These are phyloP conservation scores for Russula ochroleuca DNA, from an alignment of 768 basidiomycete genomes.

Conservation along the genomic window DNA sequence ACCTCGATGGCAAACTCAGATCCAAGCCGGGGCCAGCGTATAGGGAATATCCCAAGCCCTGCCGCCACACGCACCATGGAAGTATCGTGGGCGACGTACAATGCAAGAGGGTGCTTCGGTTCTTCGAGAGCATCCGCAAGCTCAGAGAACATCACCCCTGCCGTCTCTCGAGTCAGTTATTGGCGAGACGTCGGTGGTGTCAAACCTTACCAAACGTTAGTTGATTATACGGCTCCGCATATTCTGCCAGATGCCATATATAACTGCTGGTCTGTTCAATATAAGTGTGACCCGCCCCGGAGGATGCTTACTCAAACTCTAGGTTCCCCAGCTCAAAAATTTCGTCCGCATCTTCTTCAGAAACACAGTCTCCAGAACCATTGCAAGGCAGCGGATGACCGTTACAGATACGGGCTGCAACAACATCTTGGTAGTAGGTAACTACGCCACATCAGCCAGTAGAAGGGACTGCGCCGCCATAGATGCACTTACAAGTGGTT, in stretches of 20 bases:
- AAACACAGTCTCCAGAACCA: slow-evolving; percentile 40
- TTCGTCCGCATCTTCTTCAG: slow-evolving; percentile 36
- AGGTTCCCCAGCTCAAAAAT: slow-evolving; percentile 37
- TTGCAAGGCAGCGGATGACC: slow-evolving; percentile 45
- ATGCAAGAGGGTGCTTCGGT: slow-evolving; percentile 36
- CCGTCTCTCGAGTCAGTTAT: neutral
- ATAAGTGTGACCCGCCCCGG: neutral
- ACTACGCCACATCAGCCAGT: slow-evolving; percentile 29
- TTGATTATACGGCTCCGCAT: slow-evolving; percentile 41
- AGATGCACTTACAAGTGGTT: slow-evolving; percentile 40
- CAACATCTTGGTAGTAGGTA: slow-evolving; percentile 47
- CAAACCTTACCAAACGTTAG: slow-evolving; percentile 39
- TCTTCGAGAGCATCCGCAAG: slow-evolving; percentile 36
- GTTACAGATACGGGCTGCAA: slow-evolving; percentile 44
- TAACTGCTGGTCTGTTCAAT: slow-evolving; percentile 34
- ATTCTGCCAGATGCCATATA: slow-evolving; percentile 45
- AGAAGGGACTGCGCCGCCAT: neutral
- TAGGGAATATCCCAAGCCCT: slow-evolving; percentile 35
- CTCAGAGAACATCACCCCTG: slow-evolving; percentile 47
- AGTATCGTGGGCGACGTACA: slow-evolving; percentile 46
- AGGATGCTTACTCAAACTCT: slow-evolving; percentile 35
- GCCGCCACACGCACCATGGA: slow-evolving; percentile 39
- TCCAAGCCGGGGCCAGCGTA: slow-evolving; percentile 46
- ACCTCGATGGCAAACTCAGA: slow-evolving; percentile 45
- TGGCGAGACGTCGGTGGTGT: too few relatives aligned